Evolutionary conservation across 163 green algal species (phyloP).

Genomic region (Volvox carteri): DNA sequence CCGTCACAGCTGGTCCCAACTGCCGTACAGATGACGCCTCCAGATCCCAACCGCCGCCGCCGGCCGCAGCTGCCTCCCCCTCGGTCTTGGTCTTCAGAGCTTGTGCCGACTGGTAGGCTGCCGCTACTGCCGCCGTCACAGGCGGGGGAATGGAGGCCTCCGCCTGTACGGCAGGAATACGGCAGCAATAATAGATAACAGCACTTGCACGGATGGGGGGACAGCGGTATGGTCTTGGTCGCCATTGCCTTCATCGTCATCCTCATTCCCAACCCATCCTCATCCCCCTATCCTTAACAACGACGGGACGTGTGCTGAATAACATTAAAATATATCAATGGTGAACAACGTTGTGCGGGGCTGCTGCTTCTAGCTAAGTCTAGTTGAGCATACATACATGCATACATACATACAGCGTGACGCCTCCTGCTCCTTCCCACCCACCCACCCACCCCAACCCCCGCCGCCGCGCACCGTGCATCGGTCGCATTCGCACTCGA

Average conservation of each 20-base stretch:
- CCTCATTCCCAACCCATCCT: background rate
- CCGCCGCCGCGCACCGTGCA: constrained; percentile 44
- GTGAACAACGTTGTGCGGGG: too few relatives aligned
- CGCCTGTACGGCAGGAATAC: background rate
- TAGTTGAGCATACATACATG: too few relatives aligned
- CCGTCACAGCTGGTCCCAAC: constrained; percentile 27
- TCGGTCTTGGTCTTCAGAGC: background rate
- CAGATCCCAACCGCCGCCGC: background rate
- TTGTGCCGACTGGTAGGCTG: background rate
- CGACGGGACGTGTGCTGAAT: too few relatives aligned
- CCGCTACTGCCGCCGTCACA: constrained; percentile 4
- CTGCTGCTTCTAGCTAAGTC: too few relatives aligned
- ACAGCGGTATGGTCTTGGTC: too few relatives aligned
- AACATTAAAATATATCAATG: too few relatives aligned
- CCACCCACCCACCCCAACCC: background rate
- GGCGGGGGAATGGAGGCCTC: constrained; percentile 15
- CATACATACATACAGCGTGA: too few relatives aligned
- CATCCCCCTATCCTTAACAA: too few relatives aligned
- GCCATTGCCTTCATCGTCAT: too few relatives aligned
- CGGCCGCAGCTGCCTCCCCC: background rate
- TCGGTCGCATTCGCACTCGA: constrained; percentile 51
- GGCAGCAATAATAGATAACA: background rate
- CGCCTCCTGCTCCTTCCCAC: background rate
- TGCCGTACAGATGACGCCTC: background rate
- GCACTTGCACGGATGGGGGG: background rate